Percentiles rank a stretch among this genome's conserved stretches.
phyloP scores from a whole-genome alignment of 1,284 basidiomycete genomes.

The Wolfiporia cocos region DNA sequence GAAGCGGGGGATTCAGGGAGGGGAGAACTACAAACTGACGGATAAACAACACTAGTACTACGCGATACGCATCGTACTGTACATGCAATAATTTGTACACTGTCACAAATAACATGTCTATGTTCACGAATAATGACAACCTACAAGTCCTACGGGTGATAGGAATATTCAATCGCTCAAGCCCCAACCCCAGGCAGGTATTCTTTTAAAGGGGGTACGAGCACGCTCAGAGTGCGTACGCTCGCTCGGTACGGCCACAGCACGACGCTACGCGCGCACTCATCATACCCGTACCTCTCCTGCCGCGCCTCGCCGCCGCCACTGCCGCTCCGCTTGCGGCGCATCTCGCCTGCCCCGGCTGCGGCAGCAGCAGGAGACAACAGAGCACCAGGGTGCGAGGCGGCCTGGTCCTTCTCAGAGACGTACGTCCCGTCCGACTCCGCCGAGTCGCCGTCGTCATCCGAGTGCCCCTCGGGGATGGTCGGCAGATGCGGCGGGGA shows the following conservation, averaged over 20 bases:
- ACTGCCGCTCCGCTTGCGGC: conserved; percentile 11
- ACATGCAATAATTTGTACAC: too few species aligned
- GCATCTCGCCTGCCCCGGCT: conserved; percentile 1
- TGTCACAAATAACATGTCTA: too few species aligned
- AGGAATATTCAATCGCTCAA: too few species aligned
- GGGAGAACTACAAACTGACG: too few species aligned
- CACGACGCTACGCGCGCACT: conserved; percentile 13
- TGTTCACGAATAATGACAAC: too few species aligned
- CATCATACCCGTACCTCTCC: conserved; percentile 7
- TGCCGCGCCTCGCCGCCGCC: conserved; percentile 4
- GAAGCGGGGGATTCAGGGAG: too few species aligned
- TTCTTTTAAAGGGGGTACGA: too few species aligned
- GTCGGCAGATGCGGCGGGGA: conserved; percentile 25
- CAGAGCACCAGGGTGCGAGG: too few species aligned
- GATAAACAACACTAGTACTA: too few species aligned
- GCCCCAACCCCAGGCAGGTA: too few species aligned
- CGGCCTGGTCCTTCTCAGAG: conserved; percentile 18
- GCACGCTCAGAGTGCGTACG: conserved; percentile 12
- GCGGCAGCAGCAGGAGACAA: background rate
- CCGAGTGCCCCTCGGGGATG: conserved; percentile 27
- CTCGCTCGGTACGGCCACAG: conserved; percentile 21
- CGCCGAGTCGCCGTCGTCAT: conserved; percentile 15
- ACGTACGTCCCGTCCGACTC: conserved; percentile 28
- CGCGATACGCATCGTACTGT: too few species aligned
- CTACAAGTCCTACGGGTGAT: too few species aligned